Base-by-base conservation (phyloP, 345 rosid genomes). In the Ailanthus altissimus region DNA sequence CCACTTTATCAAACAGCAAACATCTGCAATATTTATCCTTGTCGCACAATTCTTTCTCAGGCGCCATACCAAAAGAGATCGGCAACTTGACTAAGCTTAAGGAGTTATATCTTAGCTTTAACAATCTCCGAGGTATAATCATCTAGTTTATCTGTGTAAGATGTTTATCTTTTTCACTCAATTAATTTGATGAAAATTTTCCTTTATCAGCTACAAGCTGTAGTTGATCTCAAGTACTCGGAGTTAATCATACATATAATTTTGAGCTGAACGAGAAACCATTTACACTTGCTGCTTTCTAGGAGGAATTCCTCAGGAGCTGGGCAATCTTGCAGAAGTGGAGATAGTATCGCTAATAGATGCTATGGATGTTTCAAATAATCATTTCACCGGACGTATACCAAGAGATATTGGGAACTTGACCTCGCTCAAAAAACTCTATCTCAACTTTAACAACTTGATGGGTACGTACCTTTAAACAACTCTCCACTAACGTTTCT, bases 341-440 rank as follows among this genome's bases (percentile, higher is more conserved):
- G 67, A 63, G 67, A 0, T 38, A 5, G 4, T 63, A 38, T 36
- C 23, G 13, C 25, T 63, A 8, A 0, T 6, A 38, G 23, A 63
- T 6, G 38, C 38, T 32, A 54, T 54, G 59, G 23, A 18, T n/a
- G 18, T 54, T 18, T 18, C 25, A 0, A 54, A 18, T 6, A 63
- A 63, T 18, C 23, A 63, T 36, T 20, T 63, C 46, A 8, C 49
- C 12, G 70, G 77, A 56, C 25, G 1, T 8, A 81, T 81, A 13
- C 80, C 83, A 12, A 50, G 42, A 43, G 73, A 67, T 45, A 49
- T 81, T 49, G 77, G 80, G 0, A 81, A 81, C 65, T 63, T 72
- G 51, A 58, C 78, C 7, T 47, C 9, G 50, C 70, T 81, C 47
- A 9, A 47, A 40, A 46, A 18, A 6, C 53, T 81, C 9, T 36